A percentile compares a stretch with the other conserved stretches of the same genome.
Conservation (phyloP, 345 rosid species). For the Mangifera indica region DNA sequence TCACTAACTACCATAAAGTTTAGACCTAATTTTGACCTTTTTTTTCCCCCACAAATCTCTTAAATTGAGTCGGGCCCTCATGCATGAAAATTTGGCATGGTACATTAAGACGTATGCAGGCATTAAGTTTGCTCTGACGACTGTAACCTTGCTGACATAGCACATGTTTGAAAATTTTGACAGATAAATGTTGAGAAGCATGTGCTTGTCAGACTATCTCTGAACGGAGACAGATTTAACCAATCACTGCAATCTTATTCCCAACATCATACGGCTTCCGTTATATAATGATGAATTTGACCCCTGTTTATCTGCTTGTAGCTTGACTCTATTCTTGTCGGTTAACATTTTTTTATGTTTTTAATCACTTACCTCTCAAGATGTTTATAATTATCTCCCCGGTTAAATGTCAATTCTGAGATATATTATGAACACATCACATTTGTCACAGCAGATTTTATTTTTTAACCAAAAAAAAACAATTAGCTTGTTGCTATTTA, state of each 20-base stretch:
- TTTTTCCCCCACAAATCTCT: too few species aligned
- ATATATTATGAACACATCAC: background rate
- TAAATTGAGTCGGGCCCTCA: too few species aligned
- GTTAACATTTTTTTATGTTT: background rate
- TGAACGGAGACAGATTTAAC: background rate
- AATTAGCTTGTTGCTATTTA: background rate
- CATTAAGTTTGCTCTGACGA: background rate
- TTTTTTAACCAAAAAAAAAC: background rate
- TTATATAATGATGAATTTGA: background rate
- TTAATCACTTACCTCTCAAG: background rate
- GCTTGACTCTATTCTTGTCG: slow-evolving; percentile 1
- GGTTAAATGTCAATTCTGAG: background rate
- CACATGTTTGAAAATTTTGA: slow-evolving; percentile 12
- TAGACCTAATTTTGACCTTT: too few species aligned
- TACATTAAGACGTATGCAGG: background rate
- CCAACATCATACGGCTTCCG: background rate
- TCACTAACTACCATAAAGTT: too few species aligned
- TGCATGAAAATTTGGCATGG: too few species aligned
- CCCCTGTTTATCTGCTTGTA: slow-evolving; percentile 2
- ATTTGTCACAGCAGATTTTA: background rate
- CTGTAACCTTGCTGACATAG: background rate
- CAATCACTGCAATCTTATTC: slow-evolving; percentile 5
- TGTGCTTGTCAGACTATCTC: background rate
- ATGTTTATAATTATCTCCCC: too few species aligned
- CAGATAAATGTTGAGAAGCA: background rate